Evolutionary conservation across 768 basidiomycete species (phyloP), one percentile per base, ranked within the genome.

Genomic region (Xerocomellus chrysenteron): DNA sequence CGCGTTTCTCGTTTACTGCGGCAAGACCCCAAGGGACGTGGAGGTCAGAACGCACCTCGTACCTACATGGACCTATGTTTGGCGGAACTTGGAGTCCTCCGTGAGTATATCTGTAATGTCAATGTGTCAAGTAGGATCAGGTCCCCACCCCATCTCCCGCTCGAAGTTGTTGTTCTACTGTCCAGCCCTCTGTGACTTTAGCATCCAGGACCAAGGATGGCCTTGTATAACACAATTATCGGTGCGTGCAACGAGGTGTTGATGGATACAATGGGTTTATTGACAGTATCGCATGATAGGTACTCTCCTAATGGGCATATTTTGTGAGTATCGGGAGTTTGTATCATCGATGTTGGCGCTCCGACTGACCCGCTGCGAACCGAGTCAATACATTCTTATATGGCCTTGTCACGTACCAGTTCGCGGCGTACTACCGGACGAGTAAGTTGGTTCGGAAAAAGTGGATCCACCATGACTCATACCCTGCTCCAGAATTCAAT

Each of bases 331-430:
- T n/a, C 26, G 5, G 26, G 2, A 2, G 32, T n/a, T 40, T 10
- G 8, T 19, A 40, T 10, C 10, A n/a, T 14, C 4, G 16, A 40
- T 11, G 10, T 19, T 2, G 19, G 39, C 5, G 10, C n/a, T n/a
- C 32, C 7, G 13, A 13, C n/a, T 54, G 39, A 62, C 9, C 8
- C 10, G 3, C n/a, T 12, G 17, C 19, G 17, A 32, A 28, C 6
- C 13, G 46, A 68, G 67, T 68, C 40, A 68, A 68, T 26, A 68
- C 67, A 16, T 67, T 49, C 39, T 59, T 80, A 13, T 80, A 76
- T 53, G 78, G 78, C 0, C 67, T 79, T 19, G 78, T 79, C 55
- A 68, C 70, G 9, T 77, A 73, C 61, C 76, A 78, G 53, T 80
- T 80, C 56, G 68, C 74, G 5, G 60, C 68, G 5, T 80, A 80